These are phyloP conservation scores for Fagus crenata DNA, from an alignment of 306 rosid species.

Conservation along the genomic window DNA sequence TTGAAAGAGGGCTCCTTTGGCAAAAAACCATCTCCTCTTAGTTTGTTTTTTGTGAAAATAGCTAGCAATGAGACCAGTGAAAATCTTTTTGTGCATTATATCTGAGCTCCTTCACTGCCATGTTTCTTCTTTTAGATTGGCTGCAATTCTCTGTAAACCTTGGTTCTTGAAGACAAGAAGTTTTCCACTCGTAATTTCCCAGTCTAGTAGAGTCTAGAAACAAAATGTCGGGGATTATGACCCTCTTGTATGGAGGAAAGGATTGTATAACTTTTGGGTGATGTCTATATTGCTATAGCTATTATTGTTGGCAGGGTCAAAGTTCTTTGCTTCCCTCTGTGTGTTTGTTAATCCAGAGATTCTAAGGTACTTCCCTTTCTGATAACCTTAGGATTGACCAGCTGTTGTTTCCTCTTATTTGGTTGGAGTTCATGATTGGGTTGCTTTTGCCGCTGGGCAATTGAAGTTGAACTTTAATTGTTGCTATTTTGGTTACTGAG, in stretches of 20 bases:
- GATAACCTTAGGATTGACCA: neutral
- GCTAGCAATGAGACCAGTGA: neutral
- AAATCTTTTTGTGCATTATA: neutral
- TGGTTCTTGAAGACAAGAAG: neutral
- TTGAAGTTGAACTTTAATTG: too few species aligned
- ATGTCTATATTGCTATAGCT: neutral
- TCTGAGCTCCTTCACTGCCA: neutral
- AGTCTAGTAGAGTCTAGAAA: neutral
- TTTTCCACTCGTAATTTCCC: neutral
- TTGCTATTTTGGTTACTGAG: too few species aligned
- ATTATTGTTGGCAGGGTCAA: neutral
- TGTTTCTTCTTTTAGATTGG: neutral
- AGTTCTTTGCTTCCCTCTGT: neutral
- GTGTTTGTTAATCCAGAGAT: neutral
- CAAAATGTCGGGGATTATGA: too few species aligned
- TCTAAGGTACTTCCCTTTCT: neutral
- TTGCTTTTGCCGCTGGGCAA: neutral
- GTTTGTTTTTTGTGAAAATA: neutral
- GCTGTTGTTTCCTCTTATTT: neutral
- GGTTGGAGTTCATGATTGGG: neutral
- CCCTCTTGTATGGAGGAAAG: neutral
- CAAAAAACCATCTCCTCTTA: neutral
- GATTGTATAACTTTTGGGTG: neutral
- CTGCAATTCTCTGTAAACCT: neutral
- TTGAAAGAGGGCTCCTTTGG: neutral